Evolutionary conservation across 495 filamentous ascomycete species (phyloP), one percentile per base, ranked within the genome.

Genomic region (Trichoderma asperelloides): DNA sequence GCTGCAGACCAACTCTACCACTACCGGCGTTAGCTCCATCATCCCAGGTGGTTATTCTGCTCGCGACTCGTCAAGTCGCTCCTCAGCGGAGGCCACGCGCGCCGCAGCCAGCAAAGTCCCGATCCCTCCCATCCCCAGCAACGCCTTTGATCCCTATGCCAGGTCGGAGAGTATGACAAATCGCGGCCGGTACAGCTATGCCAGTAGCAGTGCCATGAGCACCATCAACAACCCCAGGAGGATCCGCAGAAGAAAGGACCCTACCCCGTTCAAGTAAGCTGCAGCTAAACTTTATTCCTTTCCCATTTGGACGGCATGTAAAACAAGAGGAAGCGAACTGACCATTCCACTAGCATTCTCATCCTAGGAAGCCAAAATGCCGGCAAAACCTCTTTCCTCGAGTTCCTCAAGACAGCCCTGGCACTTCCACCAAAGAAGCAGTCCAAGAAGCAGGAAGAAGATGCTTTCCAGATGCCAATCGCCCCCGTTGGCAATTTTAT

Each of bases 211-310:
- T 60, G 89, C 91, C 39, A 84, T 91, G 64, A 97, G 91, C 78
- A 91, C 91, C 67, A 88, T 97, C 79, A 97, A 97, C 81, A 96
- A 91, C 78, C 95, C 95, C 55, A 87, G 95, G 69, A 87, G 95
- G 73, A 88, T 98, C 62, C 86, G 95, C 70, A 88, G 95, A 76
- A 90, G 95, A 79, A 97, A 95, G 82, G 95, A 98, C 73, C 95
- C 95, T 25, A 97, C 93, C 7, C 91, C 95, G 8, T 98, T 97
- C 84, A 98, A 98, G 95, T 98, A 81, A 85, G 93, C 82, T 72
- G 28, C 11, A 49, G 64, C 15, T 67, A 3, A n/a, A 51, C 64
- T 15, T 45, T 27, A 39, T 68, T 41, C 15, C 57, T 57, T 16
- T 9, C 51, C n/a, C 41, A 21, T 28, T 23, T 68, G 65, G 65